A percentile compares a stretch with the other conserved stretches of the same genome.
phyloP scores from a whole-genome alignment of 352 stramenopile species.

The Globisporangium emineosum region DNA sequence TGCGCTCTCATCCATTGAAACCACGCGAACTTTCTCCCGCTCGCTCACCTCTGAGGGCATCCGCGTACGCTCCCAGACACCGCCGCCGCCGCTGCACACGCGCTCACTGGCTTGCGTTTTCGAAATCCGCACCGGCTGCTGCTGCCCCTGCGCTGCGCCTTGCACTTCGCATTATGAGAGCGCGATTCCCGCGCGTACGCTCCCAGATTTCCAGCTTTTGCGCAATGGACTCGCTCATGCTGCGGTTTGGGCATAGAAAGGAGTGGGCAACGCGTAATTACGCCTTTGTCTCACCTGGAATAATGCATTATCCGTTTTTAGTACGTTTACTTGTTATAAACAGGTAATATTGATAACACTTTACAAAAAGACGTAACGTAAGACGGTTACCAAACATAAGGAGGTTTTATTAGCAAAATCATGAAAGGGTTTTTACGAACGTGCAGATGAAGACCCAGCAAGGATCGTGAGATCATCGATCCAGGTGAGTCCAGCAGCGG shows the following conservation, averaged over 20 bases:
- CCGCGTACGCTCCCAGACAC: slow-evolving; percentile 5
- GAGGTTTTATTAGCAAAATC: not conserved
- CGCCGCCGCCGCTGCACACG: not conserved
- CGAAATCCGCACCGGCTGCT: slow-evolving; percentile 4
- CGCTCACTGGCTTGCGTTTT: slow-evolving; percentile 3
- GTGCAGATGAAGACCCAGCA: slow-evolving; percentile 1
- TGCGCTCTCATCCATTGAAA: not conserved
- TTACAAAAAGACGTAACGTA: not conserved
- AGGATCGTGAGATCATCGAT: slow-evolving; percentile 4
- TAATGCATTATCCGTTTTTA: not conserved
- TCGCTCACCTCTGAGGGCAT: not conserved
- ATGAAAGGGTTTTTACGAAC: slow-evolving; percentile 20
- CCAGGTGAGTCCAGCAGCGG: not conserved
- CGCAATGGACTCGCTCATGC: not conserved
- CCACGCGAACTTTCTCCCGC: slow-evolving; percentile 2
- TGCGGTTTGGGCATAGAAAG: not conserved
- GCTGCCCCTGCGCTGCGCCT: slow-evolving; percentile 4
- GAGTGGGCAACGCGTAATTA: slow-evolving; percentile 9
- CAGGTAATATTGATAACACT: not conserved
- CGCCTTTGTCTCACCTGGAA: not conserved
- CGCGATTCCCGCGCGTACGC: slow-evolving; percentile 9
- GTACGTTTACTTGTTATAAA: not conserved
- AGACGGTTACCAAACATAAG: not conserved
- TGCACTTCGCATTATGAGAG: slow-evolving; percentile 1
- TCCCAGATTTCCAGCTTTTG: slow-evolving; percentile 11